These are phyloP conservation scores for Rhizophagus clarus DNA, from an alignment of 192 early-diverging fungal genomes.

Conservation along the genomic window DNA sequence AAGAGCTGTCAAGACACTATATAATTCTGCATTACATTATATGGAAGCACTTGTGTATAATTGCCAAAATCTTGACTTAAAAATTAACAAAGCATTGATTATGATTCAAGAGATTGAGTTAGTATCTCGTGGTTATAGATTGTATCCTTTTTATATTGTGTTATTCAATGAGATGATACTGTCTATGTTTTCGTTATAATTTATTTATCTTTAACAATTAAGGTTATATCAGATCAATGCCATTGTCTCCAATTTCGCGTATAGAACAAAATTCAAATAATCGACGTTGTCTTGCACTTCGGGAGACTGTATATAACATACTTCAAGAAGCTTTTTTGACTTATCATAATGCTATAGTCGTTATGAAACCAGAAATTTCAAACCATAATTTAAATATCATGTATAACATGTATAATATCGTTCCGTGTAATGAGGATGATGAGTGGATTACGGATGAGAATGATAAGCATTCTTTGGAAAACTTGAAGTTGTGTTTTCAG, in stretches of 20 bases:
- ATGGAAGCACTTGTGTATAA: conserved; percentile 48
- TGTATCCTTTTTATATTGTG: conserved; percentile 24
- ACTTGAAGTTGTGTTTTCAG: conserved; percentile 47
- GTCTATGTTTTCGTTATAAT: neutral
- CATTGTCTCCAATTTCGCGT: conserved; percentile 61
- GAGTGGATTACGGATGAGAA: conserved; percentile 30
- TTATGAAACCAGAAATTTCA: conserved; percentile 48
- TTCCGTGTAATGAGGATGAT: conserved; percentile 27
- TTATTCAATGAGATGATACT: neutral
- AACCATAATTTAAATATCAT: conserved; percentile 43
- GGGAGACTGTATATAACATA: conserved; percentile 45
- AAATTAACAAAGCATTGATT: conserved; percentile 53
- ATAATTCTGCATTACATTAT: conserved; percentile 45
- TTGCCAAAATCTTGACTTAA: conserved; percentile 51
- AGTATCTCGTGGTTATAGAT: conserved; percentile 61
- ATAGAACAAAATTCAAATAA: conserved; percentile 59
- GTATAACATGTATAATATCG: conserved; percentile 56
- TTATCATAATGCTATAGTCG: conserved; percentile 50
- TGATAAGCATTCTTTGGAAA: conserved; percentile 45
- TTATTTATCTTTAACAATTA: neutral
- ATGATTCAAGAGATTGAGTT: conserved; percentile 68
- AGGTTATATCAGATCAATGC: conserved; percentile 38
- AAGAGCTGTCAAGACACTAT: conserved; percentile 46
- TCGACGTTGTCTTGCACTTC: conserved; percentile 52
- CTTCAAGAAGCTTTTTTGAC: conserved; percentile 47